phyloP scores from a whole-genome alignment of 129 eudicot species.

The Solidago caesia region DNA sequence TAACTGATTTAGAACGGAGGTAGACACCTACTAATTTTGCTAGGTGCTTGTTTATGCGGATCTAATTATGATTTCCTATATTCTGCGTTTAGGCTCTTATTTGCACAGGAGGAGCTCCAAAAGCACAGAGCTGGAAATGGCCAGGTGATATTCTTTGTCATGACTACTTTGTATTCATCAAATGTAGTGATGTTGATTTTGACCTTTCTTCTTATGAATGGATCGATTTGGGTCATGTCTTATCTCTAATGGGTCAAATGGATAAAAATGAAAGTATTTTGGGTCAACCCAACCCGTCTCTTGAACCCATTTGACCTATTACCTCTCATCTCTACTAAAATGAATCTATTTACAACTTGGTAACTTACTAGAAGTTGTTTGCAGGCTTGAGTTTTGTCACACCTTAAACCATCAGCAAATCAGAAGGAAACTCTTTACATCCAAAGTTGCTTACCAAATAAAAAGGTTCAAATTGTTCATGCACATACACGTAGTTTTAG shows the following conservation, averaged over 20 bases:
- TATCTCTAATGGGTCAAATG: background rate
- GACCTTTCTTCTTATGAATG: background rate
- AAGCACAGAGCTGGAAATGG: slow-evolving; percentile 64
- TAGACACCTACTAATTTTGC: slow-evolving; percentile 27
- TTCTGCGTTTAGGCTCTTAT: slow-evolving; percentile 47
- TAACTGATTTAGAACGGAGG: slow-evolving; percentile 72
- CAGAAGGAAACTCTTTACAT: slow-evolving; percentile 21
- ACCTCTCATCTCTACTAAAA: background rate
- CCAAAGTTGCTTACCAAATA: slow-evolving; percentile 17
- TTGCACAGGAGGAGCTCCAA: slow-evolving; percentile 79
- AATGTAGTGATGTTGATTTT: background rate
- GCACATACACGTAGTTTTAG: background rate
- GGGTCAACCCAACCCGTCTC: no score
- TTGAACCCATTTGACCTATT: no score
- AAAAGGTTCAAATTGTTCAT: slow-evolving; percentile 13
- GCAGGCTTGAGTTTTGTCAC: slow-evolving; percentile 32
- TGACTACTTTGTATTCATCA: background rate
- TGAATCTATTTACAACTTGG: background rate
- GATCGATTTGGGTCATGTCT: background rate
- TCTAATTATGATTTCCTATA: background rate
- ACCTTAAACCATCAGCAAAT: slow-evolving; percentile 16
- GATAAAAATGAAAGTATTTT: no score
- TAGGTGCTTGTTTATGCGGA: slow-evolving; percentile 12
- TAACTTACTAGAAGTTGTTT: slow-evolving; percentile 16
- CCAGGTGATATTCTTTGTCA: slow-evolving; percentile 32